These are phyloP conservation scores for Suillus cothurnatus DNA, from an alignment of 768 basidiomycete species.

Conservation along the genomic window DNA sequence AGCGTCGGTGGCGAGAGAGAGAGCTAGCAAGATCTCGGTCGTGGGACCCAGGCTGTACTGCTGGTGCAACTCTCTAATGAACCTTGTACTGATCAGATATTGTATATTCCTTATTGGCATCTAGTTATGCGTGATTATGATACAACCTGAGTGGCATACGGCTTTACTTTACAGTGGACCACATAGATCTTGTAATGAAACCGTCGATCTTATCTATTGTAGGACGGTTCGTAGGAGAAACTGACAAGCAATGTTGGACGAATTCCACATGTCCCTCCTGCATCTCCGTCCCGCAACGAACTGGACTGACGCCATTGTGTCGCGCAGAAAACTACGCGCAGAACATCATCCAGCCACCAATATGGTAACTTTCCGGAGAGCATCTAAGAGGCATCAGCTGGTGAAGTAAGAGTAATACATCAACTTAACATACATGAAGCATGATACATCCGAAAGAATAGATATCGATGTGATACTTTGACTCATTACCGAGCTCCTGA, in stretches of 20 bases:
- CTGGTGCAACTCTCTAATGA: background rate
- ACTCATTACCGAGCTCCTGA: background rate
- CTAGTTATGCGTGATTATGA: background rate
- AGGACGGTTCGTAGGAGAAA: background rate
- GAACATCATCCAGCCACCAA: slow-evolving; percentile 5
- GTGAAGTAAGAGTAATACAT: slow-evolving; percentile 15
- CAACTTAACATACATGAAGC: slow-evolving; percentile 28
- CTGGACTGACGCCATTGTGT: slow-evolving; percentile 1
- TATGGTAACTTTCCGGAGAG: background rate
- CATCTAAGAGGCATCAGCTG: background rate
- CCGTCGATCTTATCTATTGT: background rate
- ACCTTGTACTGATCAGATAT: background rate
- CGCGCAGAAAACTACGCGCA: background rate
- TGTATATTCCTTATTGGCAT: background rate
- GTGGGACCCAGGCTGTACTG: slow-evolving; percentile 9
- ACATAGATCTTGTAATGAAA: background rate
- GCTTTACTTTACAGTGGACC: background rate
- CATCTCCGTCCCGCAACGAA: background rate
- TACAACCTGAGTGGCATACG: background rate
- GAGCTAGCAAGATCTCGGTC: slow-evolving; percentile 19
- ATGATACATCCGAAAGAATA: slow-evolving; percentile 46
- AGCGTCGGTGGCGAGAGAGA: slow-evolving; percentile 29
- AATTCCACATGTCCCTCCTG: background rate
- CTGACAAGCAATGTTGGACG: background rate
- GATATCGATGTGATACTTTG: slow-evolving; percentile 35